phyloP scores from a whole-genome alignment of 768 basidiomycete species.

The Porphyrellus cyaneotinctus region DNA sequence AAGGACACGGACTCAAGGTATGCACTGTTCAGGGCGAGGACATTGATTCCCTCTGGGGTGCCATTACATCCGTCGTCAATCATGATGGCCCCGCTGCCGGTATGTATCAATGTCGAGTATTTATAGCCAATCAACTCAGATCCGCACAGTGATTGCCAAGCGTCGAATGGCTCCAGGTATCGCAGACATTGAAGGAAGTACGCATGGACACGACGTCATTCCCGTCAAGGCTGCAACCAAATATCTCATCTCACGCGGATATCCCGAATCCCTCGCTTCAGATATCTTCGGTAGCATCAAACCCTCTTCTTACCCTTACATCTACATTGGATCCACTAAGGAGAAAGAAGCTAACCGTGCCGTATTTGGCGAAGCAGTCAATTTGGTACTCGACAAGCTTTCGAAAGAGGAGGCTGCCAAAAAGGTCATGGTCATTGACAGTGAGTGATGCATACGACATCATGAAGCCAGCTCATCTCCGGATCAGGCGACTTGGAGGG shows the following conservation, averaged over 20 bases:
- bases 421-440: slow-evolving; percentile 87
- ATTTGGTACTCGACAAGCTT: slow-evolving; percentile 67
- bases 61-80: slow-evolving; percentile 49
- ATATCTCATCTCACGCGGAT: slow-evolving; percentile 65
- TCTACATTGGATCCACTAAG: slow-evolving; percentile 66
- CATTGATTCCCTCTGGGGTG: slow-evolving; percentile 72
- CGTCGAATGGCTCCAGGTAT: slow-evolving; percentile 67
- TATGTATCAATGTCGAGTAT: slow-evolving; percentile 27
- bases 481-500: slow-evolving; percentile 74
- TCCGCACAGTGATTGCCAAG: slow-evolving; percentile 58
- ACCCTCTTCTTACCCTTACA: slow-evolving; percentile 49
- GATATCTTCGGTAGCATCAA: slow-evolving; percentile 64
- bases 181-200: slow-evolving; percentile 70
- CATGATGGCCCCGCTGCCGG: slow-evolving; percentile 77
- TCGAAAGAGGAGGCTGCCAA: slow-evolving; percentile 70
- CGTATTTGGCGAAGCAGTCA: slow-evolving; percentile 82
- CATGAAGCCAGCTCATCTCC: background rate
- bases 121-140: background rate
- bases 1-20: slow-evolving; percentile 81
- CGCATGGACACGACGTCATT: slow-evolving; percentile 83
- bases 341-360: slow-evolving; percentile 79
- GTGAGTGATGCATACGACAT: slow-evolving; percentile 35
- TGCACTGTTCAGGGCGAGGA: slow-evolving; percentile 73
- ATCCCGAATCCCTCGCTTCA: slow-evolving; percentile 42
- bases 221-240: slow-evolving; percentile 76